A percentile compares a stretch with the other conserved stretches of the same genome.
Evolutionary conservation across 1,284 basidiomycete genomes (phyloP).

Genomic region (Vanrija pseudolonga): DNA sequence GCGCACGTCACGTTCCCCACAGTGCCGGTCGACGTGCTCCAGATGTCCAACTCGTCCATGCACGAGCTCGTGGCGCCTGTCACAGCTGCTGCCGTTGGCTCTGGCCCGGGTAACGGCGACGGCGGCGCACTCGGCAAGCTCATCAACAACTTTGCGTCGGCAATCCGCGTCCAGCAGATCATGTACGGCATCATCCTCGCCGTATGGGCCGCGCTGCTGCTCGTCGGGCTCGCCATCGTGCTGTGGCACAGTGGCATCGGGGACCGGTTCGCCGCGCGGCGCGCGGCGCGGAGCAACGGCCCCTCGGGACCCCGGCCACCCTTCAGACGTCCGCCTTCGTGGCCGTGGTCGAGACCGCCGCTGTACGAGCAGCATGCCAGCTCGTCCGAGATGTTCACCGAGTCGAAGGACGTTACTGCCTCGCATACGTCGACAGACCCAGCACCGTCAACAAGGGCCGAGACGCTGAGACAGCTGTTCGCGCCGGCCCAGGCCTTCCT

Average conservation of each 20-base stretch:
- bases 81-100: slow-evolving; percentile 71
- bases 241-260: slow-evolving; percentile 39
- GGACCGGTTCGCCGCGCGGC: slow-evolving; percentile 15
- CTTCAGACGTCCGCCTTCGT: too few relatives aligned
- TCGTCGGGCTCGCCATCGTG: slow-evolving; percentile 37
- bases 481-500: too few relatives aligned
- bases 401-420: too few relatives aligned
- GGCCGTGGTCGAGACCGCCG: too few relatives aligned
- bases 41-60: slow-evolving; percentile 66
- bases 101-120: slow-evolving; percentile 51
- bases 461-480: too few relatives aligned
- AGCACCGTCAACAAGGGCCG: too few relatives aligned
- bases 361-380: too few relatives aligned
- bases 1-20: slow-evolving; percentile 71
- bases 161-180: slow-evolving; percentile 71
- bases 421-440: too few relatives aligned
- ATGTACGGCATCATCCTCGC: slow-evolving; percentile 79
- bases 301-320: too few relatives aligned
- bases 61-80: slow-evolving; percentile 75
- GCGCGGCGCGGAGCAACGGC: slow-evolving; percentile 9
- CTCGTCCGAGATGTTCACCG: too few relatives aligned
- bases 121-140: slow-evolving; percentile 69
- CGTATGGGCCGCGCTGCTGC: slow-evolving; percentile 58
- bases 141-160: slow-evolving; percentile 65
- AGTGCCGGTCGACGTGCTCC: slow-evolving; percentile 67